A percentile compares a stretch with the other conserved stretches of the same genome.
These are phyloP conservation scores for Calcarisporium arbuscula DNA, from an alignment of 2,329 filamentous ascomycete genomes.

Conservation along the genomic window DNA sequence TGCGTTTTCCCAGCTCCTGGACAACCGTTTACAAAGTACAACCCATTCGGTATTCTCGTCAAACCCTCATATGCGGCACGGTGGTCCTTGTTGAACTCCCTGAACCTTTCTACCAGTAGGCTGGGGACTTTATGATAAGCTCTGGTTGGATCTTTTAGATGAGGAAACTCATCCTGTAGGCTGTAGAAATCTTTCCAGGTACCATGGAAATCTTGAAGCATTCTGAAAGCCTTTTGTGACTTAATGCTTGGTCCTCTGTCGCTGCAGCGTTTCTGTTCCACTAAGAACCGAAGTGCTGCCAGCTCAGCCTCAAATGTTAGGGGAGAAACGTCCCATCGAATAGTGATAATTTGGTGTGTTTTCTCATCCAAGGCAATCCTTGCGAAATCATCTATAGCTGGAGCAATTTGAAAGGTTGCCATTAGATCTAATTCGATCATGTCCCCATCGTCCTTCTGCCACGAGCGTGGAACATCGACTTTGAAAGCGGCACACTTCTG, in stretches of 20 bases:
- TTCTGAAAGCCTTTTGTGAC: constrained; percentile 22
- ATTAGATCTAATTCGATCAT: constrained; percentile 43
- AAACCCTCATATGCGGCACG: constrained; percentile 27
- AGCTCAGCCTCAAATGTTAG: constrained; percentile 27
- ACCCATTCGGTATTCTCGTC: constrained; percentile 30
- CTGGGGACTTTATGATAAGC: constrained; percentile 14
- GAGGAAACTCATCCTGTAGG: constrained; percentile 23
- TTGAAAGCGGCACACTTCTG: constrained; percentile 24
- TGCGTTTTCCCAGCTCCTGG: constrained; percentile 43
- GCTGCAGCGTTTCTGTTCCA: constrained; percentile 12
- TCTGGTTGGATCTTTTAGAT: constrained; percentile 22
- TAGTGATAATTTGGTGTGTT: constrained; percentile 16
- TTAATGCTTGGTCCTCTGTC: constrained; percentile 13
- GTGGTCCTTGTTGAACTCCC: constrained; percentile 32
- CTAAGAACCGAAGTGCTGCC: constrained; percentile 20
- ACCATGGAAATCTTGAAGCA: constrained; percentile 23
- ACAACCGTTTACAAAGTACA: constrained; percentile 39
- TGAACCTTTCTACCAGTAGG: constrained; percentile 21
- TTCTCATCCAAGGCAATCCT: constrained; percentile 11
- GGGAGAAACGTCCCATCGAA: constrained; percentile 19
- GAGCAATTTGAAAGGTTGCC: constrained; percentile 57
- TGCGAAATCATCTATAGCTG: constrained; percentile 22
- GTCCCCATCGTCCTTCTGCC: constrained; percentile 15
- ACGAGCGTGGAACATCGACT: constrained; percentile 25
- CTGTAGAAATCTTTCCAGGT: constrained; percentile 14